phyloP scores from a whole-genome alignment of 352 stramenopile species.

The Phytopythium delawarense region DNA sequence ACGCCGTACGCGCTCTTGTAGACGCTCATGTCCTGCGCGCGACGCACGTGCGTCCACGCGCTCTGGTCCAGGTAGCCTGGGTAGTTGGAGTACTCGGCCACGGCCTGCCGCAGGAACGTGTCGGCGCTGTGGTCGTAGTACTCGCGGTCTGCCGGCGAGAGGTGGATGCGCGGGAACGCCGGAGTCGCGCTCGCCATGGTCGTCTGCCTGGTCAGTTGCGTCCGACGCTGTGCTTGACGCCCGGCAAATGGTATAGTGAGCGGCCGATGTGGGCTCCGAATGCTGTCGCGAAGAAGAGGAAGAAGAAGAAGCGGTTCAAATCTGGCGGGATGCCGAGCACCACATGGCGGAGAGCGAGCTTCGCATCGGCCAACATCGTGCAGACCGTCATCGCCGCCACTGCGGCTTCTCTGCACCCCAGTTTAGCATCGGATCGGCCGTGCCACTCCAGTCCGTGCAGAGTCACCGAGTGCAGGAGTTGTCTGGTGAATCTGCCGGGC shows the following conservation, averaged over 20 bases:
- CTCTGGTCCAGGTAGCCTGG: slow-evolving; percentile 26
- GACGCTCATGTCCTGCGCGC: slow-evolving; percentile 32
- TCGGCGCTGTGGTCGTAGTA: slow-evolving; percentile 34
- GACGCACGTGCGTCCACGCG: slow-evolving; percentile 37
- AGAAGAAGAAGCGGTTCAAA: slow-evolving; percentile 1
- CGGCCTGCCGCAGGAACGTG: slow-evolving; percentile 33
- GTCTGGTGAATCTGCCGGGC: neutral
- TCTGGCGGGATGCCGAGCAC: neutral
- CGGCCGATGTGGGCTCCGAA: too few species aligned
- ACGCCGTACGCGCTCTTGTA: slow-evolving; percentile 44
- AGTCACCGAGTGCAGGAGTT: neutral
- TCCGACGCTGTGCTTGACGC: neutral
- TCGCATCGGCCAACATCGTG: neutral
- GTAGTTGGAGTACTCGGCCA: slow-evolving; percentile 31
- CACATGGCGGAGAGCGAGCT: neutral
- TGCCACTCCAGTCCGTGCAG: neutral
- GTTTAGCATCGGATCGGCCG: neutral
- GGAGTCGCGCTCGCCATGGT: slow-evolving; percentile 26
- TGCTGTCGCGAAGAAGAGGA: neutral
- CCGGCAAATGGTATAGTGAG: slow-evolving; percentile 6
- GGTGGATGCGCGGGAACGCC: slow-evolving; percentile 29
- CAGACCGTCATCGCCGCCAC: neutral
- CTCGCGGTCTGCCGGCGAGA: slow-evolving; percentile 27
- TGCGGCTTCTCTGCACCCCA: neutral
- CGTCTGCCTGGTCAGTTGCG: neutral